A percentile compares a stretch with the other conserved stretches of the same genome.
Evolutionary conservation across 805 yeast genomes (phyloP).

Genomic region (Komagataella pastoris): DNA sequence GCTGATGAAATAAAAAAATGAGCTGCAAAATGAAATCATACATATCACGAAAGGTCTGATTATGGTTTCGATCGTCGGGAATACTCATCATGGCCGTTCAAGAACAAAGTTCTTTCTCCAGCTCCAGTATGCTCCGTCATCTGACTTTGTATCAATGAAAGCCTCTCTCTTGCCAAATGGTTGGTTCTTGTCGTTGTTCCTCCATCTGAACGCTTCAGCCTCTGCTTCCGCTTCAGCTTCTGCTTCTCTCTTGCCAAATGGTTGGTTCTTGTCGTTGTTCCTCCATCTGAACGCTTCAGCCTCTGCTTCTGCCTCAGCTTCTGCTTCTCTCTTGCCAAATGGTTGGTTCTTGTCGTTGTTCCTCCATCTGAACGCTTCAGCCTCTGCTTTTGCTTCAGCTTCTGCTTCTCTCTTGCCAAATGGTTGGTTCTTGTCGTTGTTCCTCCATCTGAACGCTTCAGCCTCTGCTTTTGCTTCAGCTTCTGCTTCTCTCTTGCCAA

Average conservation of each 20-base stretch:
- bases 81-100: not conserved
- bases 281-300: constrained; percentile 7
- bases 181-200: not conserved
- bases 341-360: constrained; percentile 8
- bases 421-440: constrained; percentile 3
- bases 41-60: not conserved
- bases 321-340: constrained; percentile 4
- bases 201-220: constrained; percentile 7
- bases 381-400: constrained; percentile 4
- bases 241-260: constrained; percentile 9
- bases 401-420: constrained; percentile 10
- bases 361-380: constrained; percentile 1
- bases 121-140: not conserved
- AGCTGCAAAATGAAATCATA: not conserved
- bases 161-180: constrained; percentile 8
- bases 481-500: constrained; percentile 9
- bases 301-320: constrained; percentile 2
- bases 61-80: not conserved
- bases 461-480: constrained; percentile 11
- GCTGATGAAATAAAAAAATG: not conserved
- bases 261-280: constrained; percentile 1
- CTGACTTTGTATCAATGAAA: constrained; percentile 1
- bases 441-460: constrained; percentile 8
- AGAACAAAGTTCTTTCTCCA: not conserved
- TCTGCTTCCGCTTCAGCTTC: constrained; percentile 9